Percentiles rank a stretch among this genome's conserved stretches.
Conservation (phyloP, 148 eudicot genomes). For the Vaccinium macrocarpon region DNA sequence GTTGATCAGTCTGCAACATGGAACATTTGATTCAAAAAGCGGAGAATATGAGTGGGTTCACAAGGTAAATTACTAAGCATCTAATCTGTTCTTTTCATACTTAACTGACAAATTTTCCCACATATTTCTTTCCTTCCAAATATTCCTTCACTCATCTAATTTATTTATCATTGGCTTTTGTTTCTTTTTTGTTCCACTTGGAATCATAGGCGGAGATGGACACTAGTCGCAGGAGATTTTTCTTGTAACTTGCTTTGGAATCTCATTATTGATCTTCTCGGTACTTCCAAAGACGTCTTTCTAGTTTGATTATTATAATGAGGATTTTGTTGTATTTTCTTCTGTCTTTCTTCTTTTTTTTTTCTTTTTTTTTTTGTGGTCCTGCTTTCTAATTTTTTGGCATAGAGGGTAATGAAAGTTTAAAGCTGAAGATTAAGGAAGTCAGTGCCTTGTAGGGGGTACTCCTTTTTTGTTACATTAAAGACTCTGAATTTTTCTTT, state of each 20-base stretch:
- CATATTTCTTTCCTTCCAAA: not conserved
- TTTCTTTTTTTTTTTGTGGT: not conserved
- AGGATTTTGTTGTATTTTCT: not conserved
- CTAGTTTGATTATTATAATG: not conserved
- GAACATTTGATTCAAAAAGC: conserved; percentile 81
- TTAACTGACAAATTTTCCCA: not conserved
- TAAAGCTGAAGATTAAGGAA: not conserved
- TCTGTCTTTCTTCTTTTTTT: not conserved
- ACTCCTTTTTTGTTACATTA: not conserved
- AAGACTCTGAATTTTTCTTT: not conserved
- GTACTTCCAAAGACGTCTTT: not conserved
- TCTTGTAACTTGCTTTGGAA: conserved; percentile 47
- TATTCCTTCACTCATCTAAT: not conserved
- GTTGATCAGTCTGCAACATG: conserved; percentile 72
- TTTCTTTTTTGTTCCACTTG: not conserved
- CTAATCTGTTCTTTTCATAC: not conserved
- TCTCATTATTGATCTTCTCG: not conserved
- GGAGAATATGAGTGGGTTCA: conserved; percentile 96
- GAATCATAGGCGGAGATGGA: conserved; percentile 85
- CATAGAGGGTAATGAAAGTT: not conserved
- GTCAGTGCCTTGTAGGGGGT: not conserved
- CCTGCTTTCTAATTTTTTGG: not conserved
- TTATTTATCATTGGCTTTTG: not conserved
- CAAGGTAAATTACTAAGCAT: conserved; percentile 45
- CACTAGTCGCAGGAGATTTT: conserved; percentile 92